These are phyloP conservation scores for Microdochium nivale DNA, from an alignment of 2,329 filamentous ascomycete species.

Conservation along the genomic window DNA sequence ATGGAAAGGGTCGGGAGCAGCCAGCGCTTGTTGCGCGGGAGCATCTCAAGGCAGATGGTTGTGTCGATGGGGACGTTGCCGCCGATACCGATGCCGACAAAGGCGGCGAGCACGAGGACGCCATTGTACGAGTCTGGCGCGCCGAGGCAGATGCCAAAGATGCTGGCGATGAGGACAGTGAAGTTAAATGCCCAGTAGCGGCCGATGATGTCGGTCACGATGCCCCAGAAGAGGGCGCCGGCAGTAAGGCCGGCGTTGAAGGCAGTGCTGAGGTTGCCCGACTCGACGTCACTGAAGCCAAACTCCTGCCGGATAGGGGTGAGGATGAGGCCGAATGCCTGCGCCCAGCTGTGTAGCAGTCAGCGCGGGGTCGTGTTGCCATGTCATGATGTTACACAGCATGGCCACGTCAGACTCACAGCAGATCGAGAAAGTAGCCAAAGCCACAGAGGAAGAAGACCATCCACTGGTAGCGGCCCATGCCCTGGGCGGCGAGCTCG, in stretches of 20 bases:
- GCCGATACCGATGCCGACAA: constrained; percentile 13
- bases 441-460: constrained; percentile 15
- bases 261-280: constrained; percentile 41
- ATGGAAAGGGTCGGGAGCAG: constrained; percentile 12
- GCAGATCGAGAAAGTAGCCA: constrained; percentile 16
- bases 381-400: too few species aligned
- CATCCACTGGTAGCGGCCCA: constrained; percentile 16
- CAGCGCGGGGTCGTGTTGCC: background rate
- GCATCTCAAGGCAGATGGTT: constrained; percentile 15
- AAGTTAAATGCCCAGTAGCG: constrained; percentile 6
- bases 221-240: constrained; percentile 47
- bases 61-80: constrained; percentile 18
- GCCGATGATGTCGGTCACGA: constrained; percentile 34
- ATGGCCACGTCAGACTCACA: background rate
- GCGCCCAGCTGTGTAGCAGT: constrained; percentile 8
- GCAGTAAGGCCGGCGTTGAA: constrained; percentile 46
- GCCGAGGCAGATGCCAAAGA: background rate
- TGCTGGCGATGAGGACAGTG: background rate
- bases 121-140: background rate
- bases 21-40: constrained; percentile 14
- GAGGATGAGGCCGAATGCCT: constrained; percentile 19
- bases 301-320: constrained; percentile 47
- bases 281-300: constrained; percentile 31
- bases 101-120: constrained; percentile 1
- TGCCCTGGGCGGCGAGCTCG: constrained; percentile 11